Conservation (phyloP, 176 grass and related monocot genomes). For the Carex scoparia region DNA sequence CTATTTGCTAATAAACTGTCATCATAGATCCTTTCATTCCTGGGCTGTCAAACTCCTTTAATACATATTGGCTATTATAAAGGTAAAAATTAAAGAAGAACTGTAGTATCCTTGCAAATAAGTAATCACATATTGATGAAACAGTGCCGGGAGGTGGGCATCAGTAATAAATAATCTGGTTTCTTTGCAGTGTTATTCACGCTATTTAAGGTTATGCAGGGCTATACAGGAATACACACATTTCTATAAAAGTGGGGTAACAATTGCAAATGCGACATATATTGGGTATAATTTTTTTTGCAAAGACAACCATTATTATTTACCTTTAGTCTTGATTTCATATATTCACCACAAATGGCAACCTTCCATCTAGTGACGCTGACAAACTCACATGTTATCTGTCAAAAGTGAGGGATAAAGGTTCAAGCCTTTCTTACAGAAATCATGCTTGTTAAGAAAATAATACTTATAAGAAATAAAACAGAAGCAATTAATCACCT, state of each 20-base stretch:
- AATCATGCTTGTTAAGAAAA: background rate
- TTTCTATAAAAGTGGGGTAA: background rate
- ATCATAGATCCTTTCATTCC: background rate
- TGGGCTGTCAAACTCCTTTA: background rate
- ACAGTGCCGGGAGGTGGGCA: background rate
- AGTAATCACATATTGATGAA: background rate
- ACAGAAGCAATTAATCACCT: slow-evolving; percentile 36
- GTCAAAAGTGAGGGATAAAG: slow-evolving; percentile 4
- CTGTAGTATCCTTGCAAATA: background rate
- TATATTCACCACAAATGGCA: slow-evolving; percentile 95
- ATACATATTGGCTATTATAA: background rate
- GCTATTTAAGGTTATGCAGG: background rate
- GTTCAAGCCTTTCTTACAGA: background rate
- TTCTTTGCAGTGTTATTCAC: background rate
- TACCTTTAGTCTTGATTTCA: slow-evolving; percentile 96
- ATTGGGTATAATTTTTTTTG: background rate
- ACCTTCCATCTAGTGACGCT: slow-evolving; percentile 86
- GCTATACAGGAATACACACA: background rate
- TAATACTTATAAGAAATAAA: slow-evolving; percentile 1
- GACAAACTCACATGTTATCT: slow-evolving; percentile 89
- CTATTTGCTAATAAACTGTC: background rate
- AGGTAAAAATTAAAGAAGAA: background rate
- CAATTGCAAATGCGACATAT: background rate
- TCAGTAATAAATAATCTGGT: background rate
- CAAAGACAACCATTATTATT: background rate